phyloP scores from a whole-genome alignment of 345 rosid species.

The Passiflora organensis region DNA sequence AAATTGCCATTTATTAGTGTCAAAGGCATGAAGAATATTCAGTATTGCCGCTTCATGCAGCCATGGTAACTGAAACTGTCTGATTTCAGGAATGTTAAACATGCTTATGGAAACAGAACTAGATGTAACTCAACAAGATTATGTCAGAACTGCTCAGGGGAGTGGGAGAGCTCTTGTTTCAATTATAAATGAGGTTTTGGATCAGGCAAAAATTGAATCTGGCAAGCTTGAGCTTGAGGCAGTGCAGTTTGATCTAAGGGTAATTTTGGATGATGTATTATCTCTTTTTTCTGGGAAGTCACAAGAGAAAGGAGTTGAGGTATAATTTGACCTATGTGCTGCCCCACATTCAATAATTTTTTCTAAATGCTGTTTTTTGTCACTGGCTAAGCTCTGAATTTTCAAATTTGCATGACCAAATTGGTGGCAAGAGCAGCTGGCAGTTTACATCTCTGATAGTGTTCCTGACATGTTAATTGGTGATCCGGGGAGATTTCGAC shows the following conservation, averaged over 20 bases:
- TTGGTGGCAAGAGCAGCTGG: conserved; percentile 54
- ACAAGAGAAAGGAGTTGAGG: conserved; percentile 89
- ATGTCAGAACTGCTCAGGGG: conserved; percentile 83
- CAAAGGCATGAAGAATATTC: not conserved
- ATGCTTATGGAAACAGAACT: conserved; percentile 87
- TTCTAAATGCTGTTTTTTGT: not conserved
- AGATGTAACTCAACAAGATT: conserved; percentile 87
- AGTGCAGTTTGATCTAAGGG: conserved; percentile 70
- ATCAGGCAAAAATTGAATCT: conserved; percentile 91
- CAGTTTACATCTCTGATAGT: conserved; percentile 73
- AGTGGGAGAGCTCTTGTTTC: conserved; percentile 94
- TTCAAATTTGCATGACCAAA: conserved; percentile 16
- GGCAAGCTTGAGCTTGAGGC: conserved; percentile 96
- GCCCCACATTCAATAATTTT: not conserved
- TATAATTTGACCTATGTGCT: conserved; percentile 19
- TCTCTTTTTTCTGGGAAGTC: conserved; percentile 89
- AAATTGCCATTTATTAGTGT: conserved; percentile 2
- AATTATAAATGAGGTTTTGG: conserved; percentile 85
- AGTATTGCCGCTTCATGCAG: conserved; percentile 1
- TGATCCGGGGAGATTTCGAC: conserved; percentile 91
- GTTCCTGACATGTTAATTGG: conserved; percentile 85
- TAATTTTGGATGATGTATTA: conserved; percentile 83
- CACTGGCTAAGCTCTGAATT: conserved; percentile 11
- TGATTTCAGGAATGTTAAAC: conserved; percentile 72
- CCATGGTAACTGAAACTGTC: conserved; percentile 7